Percentiles rank a stretch among this genome's conserved stretches.
phyloP scores from a whole-genome alignment of 2,329 filamentous ascomycete genomes.

The Colletotrichum australisinense region DNA sequence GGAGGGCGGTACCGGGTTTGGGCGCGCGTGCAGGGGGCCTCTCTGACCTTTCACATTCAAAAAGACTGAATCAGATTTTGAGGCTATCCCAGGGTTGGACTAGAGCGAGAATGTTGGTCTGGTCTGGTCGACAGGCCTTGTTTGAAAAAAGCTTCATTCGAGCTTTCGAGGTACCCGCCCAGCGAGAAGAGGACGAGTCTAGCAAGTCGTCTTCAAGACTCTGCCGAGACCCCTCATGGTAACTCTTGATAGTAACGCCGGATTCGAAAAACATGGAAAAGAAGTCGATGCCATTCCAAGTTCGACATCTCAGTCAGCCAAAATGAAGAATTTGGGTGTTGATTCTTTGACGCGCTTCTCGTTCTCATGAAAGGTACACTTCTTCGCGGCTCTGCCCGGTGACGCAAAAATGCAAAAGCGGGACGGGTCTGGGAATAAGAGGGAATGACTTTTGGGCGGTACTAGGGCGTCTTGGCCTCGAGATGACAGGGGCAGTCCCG shows the following conservation, averaged over 20 bases:
- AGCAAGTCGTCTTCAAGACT: too few relatives aligned
- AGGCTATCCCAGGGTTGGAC: constrained; percentile 18
- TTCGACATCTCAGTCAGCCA: too few relatives aligned
- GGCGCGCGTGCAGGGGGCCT: not conserved
- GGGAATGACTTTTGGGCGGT: constrained; percentile 26
- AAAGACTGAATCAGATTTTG: not conserved
- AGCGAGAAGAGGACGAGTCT: too few relatives aligned
- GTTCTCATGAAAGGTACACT: not conserved
- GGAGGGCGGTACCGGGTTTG: not conserved
- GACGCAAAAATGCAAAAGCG: too few relatives aligned
- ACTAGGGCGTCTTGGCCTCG: not conserved
- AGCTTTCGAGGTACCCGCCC: not conserved
- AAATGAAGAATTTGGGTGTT: too few relatives aligned
- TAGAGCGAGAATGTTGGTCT: not conserved
- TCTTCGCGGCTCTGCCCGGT: constrained; percentile 17
- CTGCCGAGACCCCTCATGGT: too few relatives aligned
- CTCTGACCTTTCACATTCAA: not conserved
- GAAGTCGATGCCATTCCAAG: not conserved
- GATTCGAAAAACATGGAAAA: too few relatives aligned
- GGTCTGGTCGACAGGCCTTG: too few relatives aligned
- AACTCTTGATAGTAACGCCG: too few relatives aligned
- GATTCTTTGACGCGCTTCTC: too few relatives aligned
- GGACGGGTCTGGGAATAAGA: constrained; percentile 33
- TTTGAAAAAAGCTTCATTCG: not conserved
- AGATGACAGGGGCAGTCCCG: not conserved